Evolutionary conservation across 192 early-diverging fungal species (phyloP).

Genomic region (Gryganskiella cystojenkinii): DNA sequence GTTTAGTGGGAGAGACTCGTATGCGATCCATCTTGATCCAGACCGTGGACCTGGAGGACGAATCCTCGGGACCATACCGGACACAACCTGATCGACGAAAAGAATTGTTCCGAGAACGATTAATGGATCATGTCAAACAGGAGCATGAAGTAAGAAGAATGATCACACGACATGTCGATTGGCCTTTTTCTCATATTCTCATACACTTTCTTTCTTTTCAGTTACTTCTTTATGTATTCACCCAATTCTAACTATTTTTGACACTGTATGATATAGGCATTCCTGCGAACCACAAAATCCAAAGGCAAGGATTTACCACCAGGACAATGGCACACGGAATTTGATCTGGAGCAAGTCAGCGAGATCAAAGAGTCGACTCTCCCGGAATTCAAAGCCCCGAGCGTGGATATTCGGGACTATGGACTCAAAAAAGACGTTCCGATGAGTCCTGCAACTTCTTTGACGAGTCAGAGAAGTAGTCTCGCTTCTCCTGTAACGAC

Average conservation of each 20-base stretch:
- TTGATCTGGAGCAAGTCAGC: constrained; percentile 39
- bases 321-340: constrained; percentile 38
- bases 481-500: too few species aligned
- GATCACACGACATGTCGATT: background rate
- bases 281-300: constrained; percentile 23
- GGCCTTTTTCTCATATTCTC: background rate
- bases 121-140: constrained; percentile 15
- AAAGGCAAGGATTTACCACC: constrained; percentile 33
- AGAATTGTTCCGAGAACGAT: constrained; percentile 15
- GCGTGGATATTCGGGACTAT: constrained; percentile 14
- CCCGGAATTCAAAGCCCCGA: constrained; percentile 17
- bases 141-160: constrained; percentile 18
- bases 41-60: constrained; percentile 14
- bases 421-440: constrained; percentile 5
- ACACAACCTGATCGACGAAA: constrained; percentile 20
- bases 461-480: background rate
- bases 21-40: constrained; percentile 39
- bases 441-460: background rate
- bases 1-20: constrained; percentile 25
- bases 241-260: too few species aligned
- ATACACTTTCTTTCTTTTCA: background rate
- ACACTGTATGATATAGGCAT: constrained; percentile 9
- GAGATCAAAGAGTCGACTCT: constrained; percentile 26
- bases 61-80: constrained; percentile 5
- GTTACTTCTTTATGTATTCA: background rate